Evolutionary conservation across 352 stramenopile species (phyloP).

Genomic region (Paralagenidium karlingii): DNA sequence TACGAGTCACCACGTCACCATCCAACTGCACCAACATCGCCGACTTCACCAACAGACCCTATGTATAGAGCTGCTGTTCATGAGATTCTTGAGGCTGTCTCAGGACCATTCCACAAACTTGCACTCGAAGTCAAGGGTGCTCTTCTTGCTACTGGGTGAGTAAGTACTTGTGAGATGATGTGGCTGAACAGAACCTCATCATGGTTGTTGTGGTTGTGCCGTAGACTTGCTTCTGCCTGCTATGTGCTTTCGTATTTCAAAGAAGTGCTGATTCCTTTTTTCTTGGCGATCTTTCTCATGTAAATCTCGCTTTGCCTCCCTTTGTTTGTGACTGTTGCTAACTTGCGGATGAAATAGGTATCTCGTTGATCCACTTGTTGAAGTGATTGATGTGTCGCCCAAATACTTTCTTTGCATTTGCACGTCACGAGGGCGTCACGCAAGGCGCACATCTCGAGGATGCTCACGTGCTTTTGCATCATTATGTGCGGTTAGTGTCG

Average conservation of each 20-base stretch:
- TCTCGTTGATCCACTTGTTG: slow-evolving; percentile 74
- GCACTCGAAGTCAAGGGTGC: slow-evolving; percentile 76
- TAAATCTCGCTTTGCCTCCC: slow-evolving; percentile 9
- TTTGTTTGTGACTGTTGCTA: background rate
- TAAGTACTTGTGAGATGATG: no score
- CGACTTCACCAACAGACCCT: no score
- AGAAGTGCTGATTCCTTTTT: slow-evolving; percentile 75
- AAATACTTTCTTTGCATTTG: slow-evolving; percentile 81
- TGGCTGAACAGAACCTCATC: no score
- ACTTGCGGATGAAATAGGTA: slow-evolving; percentile 25
- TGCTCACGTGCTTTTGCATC: slow-evolving; percentile 78
- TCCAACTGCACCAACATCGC: no score
- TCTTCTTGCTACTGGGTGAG: slow-evolving; percentile 62
- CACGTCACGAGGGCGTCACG: slow-evolving; percentile 59
- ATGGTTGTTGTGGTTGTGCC: no score
- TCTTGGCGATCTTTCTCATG: slow-evolving; percentile 83
- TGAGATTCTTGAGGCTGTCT: slow-evolving; percentile 40
- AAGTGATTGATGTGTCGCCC: slow-evolving; percentile 81
- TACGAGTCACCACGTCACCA: no score
- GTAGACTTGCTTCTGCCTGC: slow-evolving; percentile 49
- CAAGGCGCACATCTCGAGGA: slow-evolving; percentile 56
- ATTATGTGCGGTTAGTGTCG: slow-evolving; percentile 66
- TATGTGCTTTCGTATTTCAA: slow-evolving; percentile 82
- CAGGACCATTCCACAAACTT: slow-evolving; percentile 54
- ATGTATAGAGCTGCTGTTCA: slow-evolving; percentile 40